A percentile compares a stretch with the other conserved stretches of the same genome.
Evolutionary conservation across 192 early-diverging fungal species (phyloP).

Genomic region (Haplosporangium gracile): DNA sequence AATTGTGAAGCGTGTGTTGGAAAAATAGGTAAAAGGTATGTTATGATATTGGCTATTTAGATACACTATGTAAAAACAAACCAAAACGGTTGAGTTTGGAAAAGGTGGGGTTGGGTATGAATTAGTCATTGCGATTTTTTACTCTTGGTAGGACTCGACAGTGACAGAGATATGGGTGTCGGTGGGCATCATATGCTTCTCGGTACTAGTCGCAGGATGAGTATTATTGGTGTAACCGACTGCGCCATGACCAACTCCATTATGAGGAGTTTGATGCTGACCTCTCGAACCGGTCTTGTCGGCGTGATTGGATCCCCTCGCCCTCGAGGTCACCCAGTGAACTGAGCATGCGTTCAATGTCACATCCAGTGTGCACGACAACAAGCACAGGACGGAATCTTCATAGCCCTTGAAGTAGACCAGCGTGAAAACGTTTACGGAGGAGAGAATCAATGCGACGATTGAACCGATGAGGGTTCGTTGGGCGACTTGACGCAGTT

Average conservation of each 20-base stretch:
- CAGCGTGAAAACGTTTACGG: slow-evolving; percentile 57
- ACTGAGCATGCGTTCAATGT: slow-evolving; percentile 54
- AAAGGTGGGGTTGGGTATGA: too few species aligned
- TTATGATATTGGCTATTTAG: too few species aligned
- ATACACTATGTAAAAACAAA: too few species aligned
- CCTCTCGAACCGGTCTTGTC: slow-evolving; percentile 9
- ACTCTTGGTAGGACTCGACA: slow-evolving; percentile 30
- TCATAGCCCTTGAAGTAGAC: slow-evolving; percentile 52
- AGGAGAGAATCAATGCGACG: slow-evolving; percentile 53
- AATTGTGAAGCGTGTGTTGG: too few species aligned
- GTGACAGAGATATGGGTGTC: slow-evolving; percentile 33
- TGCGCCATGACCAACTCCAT: not conserved
- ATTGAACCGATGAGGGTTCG: slow-evolving; percentile 57
- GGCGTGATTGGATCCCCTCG: not conserved
- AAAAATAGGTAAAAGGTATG: too few species aligned
- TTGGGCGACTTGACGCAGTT: slow-evolving; percentile 54
- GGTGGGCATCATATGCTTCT: slow-evolving; percentile 19
- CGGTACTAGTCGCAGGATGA: not conserved
- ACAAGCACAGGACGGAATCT: slow-evolving; percentile 57
- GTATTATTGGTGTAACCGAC: not conserved
- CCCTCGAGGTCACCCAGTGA: slow-evolving; percentile 58
- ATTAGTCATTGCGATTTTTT: not conserved
- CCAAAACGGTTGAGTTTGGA: too few species aligned
- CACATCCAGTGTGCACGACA: slow-evolving; percentile 60
- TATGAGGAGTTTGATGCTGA: not conserved